These are phyloP conservation scores for Elaeis oleifera DNA, from an alignment of 202 grass and related monocot genomes.

Conservation along the genomic window DNA sequence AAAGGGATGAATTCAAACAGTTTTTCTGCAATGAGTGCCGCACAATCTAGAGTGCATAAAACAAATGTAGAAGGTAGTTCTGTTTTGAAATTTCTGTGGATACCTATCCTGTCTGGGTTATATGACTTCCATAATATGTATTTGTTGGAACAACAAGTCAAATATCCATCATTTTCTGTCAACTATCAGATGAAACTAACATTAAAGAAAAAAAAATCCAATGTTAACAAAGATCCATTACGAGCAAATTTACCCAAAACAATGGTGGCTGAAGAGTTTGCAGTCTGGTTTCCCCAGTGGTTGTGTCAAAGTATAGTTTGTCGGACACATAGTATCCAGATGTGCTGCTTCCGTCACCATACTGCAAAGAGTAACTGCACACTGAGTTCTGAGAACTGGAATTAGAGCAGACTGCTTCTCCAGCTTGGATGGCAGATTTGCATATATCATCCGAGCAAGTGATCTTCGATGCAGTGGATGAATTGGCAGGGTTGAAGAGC, in stretches of 20 bases:
- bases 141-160: no score
- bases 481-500: slow-evolving; percentile 62
- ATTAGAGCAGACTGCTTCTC: slow-evolving; percentile 71
- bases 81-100: no score
- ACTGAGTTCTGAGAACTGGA: slow-evolving; percentile 15
- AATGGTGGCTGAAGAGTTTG: slow-evolving; percentile 82
- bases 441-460: slow-evolving; percentile 72
- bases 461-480: slow-evolving; percentile 56
- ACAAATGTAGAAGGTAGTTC: no score
- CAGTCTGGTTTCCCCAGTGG: slow-evolving; percentile 50
- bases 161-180: no score
- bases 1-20: no score
- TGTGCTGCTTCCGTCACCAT: slow-evolving; percentile 91
- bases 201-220: background rate
- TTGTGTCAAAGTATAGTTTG: slow-evolving; percentile 63
- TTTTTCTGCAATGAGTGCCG: no score
- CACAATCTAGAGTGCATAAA: no score
- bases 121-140: no score
- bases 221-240: background rate
- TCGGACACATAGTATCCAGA: slow-evolving; percentile 89
- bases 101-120: no score
- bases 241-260: slow-evolving; percentile 60
- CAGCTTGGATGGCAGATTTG: slow-evolving; percentile 63
- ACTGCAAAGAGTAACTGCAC: slow-evolving; percentile 82
- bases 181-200: background rate